phyloP scores from a whole-genome alignment of 192 early-diverging fungal species.

The Umbelopsis sp. region DNA sequence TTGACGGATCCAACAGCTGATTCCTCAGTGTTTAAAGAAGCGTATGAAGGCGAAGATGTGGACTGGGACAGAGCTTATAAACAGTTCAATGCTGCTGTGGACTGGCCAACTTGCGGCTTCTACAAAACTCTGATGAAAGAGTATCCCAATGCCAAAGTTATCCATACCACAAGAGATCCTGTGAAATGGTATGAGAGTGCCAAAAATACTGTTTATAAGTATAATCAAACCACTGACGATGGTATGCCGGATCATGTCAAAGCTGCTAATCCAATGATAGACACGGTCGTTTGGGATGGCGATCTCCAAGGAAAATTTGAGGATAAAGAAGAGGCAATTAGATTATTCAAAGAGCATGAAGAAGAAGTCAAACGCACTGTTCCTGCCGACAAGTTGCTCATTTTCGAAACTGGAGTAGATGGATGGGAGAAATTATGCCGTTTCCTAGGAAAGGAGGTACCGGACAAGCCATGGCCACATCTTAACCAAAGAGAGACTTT shows the following conservation, averaged over 20 bases:
- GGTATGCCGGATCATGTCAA: background rate
- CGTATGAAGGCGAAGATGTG: background rate
- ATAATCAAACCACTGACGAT: background rate
- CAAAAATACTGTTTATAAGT: background rate
- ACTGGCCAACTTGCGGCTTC: slow-evolving; percentile 18
- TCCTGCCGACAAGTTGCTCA: slow-evolving; percentile 22
- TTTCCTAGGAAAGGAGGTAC: slow-evolving; percentile 27
- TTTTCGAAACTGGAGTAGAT: slow-evolving; percentile 24
- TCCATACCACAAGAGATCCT: slow-evolving; percentile 19
- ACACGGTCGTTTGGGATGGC: background rate
- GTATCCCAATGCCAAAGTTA: slow-evolving; percentile 30
- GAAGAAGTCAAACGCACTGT: slow-evolving; percentile 24
- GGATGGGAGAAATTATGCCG: slow-evolving; percentile 33
- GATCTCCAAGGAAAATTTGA: background rate
- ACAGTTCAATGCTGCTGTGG: slow-evolving; percentile 24
- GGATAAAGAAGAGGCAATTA: background rate
- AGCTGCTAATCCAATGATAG: background rate
- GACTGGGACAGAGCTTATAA: slow-evolving; percentile 22
- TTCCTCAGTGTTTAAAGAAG: background rate
- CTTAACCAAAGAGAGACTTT: slow-evolving; percentile 6
- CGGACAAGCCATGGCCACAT: slow-evolving; percentile 20
- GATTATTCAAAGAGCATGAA: slow-evolving; percentile 21
- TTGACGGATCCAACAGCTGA: slow-evolving; percentile 8
- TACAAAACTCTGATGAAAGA: slow-evolving; percentile 20
- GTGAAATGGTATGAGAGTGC: slow-evolving; percentile 23